Evolutionary conservation across 768 basidiomycete genomes (phyloP), one percentile per base, ranked within the genome.

Genomic region (Phaffia australis): DNA sequence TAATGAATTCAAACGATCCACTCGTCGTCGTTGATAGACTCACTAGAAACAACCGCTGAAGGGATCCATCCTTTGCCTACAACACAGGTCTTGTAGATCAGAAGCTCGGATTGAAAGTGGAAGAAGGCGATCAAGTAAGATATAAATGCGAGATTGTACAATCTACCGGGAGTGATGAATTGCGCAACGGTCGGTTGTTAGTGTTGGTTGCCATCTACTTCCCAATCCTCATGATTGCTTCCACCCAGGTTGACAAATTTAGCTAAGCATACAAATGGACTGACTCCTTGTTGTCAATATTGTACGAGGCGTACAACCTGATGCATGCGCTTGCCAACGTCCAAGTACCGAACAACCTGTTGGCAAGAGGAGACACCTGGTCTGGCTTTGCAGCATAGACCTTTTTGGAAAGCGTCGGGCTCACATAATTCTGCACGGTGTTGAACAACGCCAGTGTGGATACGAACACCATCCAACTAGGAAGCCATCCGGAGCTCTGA

Each of bases 291-390:
- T 84, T 80, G 66, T 85, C 79, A 71, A 97, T 87, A 74, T 97
- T 81, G 77, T 92, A 97, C 7, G 94, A 91, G 15, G 90, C 88
- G 71, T 92, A 92, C 57, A 81, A 79, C 47, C 94, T 85, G 58
- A 98, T 84, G 56, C 87, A 78, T 27, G 88, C 89, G 9, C 89
- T 84, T 5, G 87, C 85, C 60, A 94, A 75, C 0, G 93, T 97
- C 94, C 94, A 99, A 1, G 84, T 81, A 0, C 83, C 93, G 74
- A 95, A 95, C 5, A 91, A 88, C 56, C 94, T 83, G 48, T 89
- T 87, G 70, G 93, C 89, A 23, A 98, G 81, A 21, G 81, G 77
- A 8, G 89, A 92, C 15, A 99, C 77, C 69, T 78, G 71, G 2
- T 73, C 70, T 16, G 81, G 75, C 19, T 79, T 75, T 11, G 75